Base-by-base conservation (phyloP, 169 alveolate genomes). In the Eimeria maxima region DNA sequence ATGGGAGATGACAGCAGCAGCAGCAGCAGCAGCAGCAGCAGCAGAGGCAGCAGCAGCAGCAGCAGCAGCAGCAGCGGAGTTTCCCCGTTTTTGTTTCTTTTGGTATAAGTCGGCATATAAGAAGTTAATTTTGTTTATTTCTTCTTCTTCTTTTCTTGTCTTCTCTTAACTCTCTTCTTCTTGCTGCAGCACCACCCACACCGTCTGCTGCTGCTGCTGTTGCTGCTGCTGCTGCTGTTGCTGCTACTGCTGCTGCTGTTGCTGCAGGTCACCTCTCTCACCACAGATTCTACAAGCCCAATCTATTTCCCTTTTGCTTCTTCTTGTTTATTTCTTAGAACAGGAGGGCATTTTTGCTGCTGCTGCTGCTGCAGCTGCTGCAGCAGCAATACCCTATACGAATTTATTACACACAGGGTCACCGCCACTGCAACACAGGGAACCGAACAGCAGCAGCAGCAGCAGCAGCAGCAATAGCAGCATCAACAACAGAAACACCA, bases 21-120 rank as follows among this genome's bases (percentile, higher is more conserved):
- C 67, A 57, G 67, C 67, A 57, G 67, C 67, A 57, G 67, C 67
- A 57, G 67, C 67, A 57, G 67, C 67, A 57, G 67, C 67, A 57
- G 67, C 67, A 57, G 67, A 16, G 18, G 67, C 67, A 57, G 22
- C 67, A 57, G 24, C 67, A 57, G 24, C 67, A 57, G 67, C 67
- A 57, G 67, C 67, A 57, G 67, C 67, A 57, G 24, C 67, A 5
- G 10, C 22, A 57, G 67, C 22, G 24, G 60, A 6, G 18, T 53
- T 13, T 53, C 13, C 13, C 18, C 3, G 67, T 57, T 57, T 57
- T 57, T 57, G 67, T 14, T 57, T 8, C 67, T 57, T 57, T 57
- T 57, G 67, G 16, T 24, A 57, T 57, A 13, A 57, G 16, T 13
- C 24, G 24, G 16, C 18, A 13, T 57, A 57, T 5, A 57, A 57